phyloP scores from a whole-genome alignment of 108 stramenopile species.

The Nannochloropsis salina region DNA sequence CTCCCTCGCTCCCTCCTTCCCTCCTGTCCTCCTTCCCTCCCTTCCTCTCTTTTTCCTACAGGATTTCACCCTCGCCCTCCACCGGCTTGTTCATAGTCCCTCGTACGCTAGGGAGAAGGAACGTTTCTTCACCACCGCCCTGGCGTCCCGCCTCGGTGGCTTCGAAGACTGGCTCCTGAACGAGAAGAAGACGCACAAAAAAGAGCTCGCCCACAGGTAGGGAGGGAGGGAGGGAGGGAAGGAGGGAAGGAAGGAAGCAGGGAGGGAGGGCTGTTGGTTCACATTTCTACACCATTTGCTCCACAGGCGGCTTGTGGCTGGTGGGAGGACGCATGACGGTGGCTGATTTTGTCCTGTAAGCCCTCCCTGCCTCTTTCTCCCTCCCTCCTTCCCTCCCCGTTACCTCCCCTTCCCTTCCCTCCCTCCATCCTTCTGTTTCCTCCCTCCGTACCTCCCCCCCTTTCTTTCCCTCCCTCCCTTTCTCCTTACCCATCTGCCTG shows the following conservation, averaged over 20 bases:
- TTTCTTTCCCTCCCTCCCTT: too few relatives aligned
- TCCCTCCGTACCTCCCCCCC: too few relatives aligned
- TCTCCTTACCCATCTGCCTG: too few relatives aligned
- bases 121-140: not conserved
- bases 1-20: not conserved
- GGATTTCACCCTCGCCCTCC: not conserved
- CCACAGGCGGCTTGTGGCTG: not conserved
- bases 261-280: not conserved
- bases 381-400: not conserved
- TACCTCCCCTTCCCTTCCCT: not conserved
- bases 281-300: not conserved
- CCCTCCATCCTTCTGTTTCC: not conserved
- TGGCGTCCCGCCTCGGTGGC: not conserved
- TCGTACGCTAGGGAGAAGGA: not conserved
- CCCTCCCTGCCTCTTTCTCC: not conserved
- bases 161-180: not conserved
- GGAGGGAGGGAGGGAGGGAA: not conserved
- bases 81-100: not conserved
- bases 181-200: not conserved
- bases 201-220: not conserved
- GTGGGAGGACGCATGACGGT: not conserved
- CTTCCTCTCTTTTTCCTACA: not conserved
- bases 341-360: not conserved
- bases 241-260: not conserved
- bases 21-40: not conserved